A percentile compares a stretch with the other conserved stretches of the same genome.
phyloP scores from a whole-genome alignment of 129 eudicot species.

The Escallonia herrerae region DNA sequence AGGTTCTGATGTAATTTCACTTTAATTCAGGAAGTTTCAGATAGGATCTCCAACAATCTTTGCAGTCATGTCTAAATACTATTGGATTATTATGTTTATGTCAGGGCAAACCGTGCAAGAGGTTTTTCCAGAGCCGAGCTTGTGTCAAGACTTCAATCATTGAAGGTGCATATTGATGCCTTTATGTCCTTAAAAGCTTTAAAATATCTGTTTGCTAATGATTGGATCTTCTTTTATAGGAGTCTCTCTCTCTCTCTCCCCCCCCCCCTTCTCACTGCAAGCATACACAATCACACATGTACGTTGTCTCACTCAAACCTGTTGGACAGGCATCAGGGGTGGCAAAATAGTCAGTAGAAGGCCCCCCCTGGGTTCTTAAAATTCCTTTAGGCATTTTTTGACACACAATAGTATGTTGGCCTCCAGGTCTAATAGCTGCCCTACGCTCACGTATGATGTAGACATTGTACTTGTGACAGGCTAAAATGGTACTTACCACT shows the following conservation, averaged over 20 bases:
- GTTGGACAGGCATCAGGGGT: too few species aligned
- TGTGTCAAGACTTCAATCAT: conserved; percentile 43
- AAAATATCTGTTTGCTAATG: background rate
- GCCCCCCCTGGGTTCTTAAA: too few species aligned
- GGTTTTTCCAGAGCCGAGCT: conserved; percentile 78
- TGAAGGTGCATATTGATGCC: conserved; percentile 37
- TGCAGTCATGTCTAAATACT: conserved; percentile 9
- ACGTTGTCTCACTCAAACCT: too few species aligned
- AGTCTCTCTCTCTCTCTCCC: conserved; percentile 1
- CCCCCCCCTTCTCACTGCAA: background rate
- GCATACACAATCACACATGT: too few species aligned
- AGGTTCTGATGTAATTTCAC: conserved; percentile 34
- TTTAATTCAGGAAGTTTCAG: background rate
- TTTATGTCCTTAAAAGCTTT: background rate
- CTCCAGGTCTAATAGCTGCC: too few species aligned
- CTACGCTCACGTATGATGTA: too few species aligned
- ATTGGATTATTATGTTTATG: conserved; percentile 4
- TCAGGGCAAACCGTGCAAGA: conserved; percentile 78
- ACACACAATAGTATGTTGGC: too few species aligned
- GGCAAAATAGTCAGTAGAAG: too few species aligned
- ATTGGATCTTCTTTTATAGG: background rate
- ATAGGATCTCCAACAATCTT: background rate
- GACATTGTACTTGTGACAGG: too few species aligned
- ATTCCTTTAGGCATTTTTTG: too few species aligned
- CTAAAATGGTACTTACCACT: too few species aligned